Evolutionary conservation across 805 yeast species (phyloP).

Genomic region (Tetrapisispora namnaoensis): DNA sequence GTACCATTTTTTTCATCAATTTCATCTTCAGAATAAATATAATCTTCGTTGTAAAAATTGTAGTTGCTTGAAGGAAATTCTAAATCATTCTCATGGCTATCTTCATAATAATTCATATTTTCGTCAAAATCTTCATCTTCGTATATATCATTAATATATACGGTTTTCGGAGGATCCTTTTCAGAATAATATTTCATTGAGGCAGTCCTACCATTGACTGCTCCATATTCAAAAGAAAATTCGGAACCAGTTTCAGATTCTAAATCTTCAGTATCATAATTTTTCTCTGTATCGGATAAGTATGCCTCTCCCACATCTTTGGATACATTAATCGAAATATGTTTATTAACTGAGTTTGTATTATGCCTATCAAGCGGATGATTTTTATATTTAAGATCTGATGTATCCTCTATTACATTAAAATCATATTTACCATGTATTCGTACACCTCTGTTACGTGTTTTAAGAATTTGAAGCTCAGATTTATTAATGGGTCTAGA

Average conservation of each 20-base stretch:
- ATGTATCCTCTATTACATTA: conserved; percentile 9
- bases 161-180: conserved; percentile 17
- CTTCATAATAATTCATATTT: conserved; percentile 30
- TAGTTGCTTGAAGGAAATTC: conserved; percentile 27
- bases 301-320: neutral
- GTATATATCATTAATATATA: conserved; percentile 32
- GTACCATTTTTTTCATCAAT: conserved; percentile 4
- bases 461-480: conserved; percentile 4
- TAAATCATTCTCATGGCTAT: conserved; percentile 20
- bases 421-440: conserved; percentile 26
- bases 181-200: conserved; percentile 43
- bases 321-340: neutral
- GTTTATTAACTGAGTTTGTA: neutral
- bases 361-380: neutral
- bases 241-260: conserved; percentile 17
- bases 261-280: conserved; percentile 4
- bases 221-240: conserved; percentile 44
- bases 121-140: conserved; percentile 36
- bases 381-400: conserved; percentile 5
- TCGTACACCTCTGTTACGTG: conserved; percentile 16
- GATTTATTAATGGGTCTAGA: neutral
- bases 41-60: conserved; percentile 9
- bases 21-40: conserved; percentile 14
- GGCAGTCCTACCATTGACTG: conserved; percentile 40
- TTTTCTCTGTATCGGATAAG: neutral